Conservation (phyloP, 805 yeast genomes). For the Kregervanrija fluxuum region DNA sequence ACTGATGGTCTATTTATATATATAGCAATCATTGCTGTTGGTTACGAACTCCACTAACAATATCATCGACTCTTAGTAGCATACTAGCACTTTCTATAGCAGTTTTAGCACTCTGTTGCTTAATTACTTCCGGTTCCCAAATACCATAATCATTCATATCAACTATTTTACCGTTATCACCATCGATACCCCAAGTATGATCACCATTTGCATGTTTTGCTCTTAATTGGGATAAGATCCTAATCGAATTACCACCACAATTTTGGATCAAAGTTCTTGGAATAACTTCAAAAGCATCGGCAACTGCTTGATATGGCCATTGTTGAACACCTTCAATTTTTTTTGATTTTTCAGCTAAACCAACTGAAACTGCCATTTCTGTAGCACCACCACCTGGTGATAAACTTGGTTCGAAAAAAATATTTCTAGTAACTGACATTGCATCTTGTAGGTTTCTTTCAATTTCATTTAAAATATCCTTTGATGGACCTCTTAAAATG, state of each 20-base stretch:
- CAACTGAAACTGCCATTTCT: constrained; percentile 95
- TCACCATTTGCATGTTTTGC: constrained; percentile 94
- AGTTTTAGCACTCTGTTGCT: constrained; percentile 95
- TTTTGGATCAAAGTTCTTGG: constrained; percentile 97
- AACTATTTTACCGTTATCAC: constrained; percentile 87
- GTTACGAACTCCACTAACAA: constrained; percentile 85
- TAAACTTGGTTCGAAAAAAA: constrained; percentile 86
- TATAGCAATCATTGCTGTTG: constrained; percentile 9
- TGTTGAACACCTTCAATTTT: constrained; percentile 90
- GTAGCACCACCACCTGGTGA: constrained; percentile 99
- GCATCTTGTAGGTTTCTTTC: constrained; percentile 98
- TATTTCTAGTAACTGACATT: constrained; percentile 95
- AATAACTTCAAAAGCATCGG: constrained; percentile 97
- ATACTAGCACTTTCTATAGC: constrained; percentile 96
- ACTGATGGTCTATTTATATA: too few species aligned
- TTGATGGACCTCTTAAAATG: constrained; percentile 90
- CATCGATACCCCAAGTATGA: constrained; percentile 85
- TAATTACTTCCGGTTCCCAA: constrained; percentile 99
- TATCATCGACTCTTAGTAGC: constrained; percentile 92
- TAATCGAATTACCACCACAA: constrained; percentile 95
- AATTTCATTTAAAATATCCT: constrained; percentile 91
- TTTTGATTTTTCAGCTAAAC: constrained; percentile 83
- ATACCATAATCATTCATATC: constrained; percentile 95
- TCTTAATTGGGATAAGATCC: constrained; percentile 81
- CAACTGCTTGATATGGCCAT: constrained; percentile 98